Evolutionary conservation across 805 yeast genomes (phyloP).

Genomic region (Teunomyces panamensis): DNA sequence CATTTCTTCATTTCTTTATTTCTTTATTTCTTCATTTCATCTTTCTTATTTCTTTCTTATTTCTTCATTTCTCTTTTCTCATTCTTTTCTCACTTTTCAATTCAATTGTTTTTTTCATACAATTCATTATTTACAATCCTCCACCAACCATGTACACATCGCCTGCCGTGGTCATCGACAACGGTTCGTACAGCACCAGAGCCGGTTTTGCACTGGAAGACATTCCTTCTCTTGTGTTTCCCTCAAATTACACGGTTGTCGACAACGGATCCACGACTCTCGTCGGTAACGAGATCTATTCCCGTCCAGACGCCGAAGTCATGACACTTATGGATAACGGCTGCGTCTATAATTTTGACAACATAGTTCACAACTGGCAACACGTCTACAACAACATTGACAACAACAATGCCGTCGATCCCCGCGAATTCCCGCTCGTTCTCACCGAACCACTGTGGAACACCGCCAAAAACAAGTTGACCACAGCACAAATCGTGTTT

Average conservation of each 20-base stretch:
- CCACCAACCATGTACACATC: constrained; percentile 19
- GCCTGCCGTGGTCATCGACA: constrained; percentile 69
- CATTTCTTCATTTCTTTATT: too few relatives aligned
- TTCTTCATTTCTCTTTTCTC: too few relatives aligned
- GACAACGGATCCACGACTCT: constrained; percentile 15
- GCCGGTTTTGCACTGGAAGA: constrained; percentile 72
- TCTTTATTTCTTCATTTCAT: too few relatives aligned
- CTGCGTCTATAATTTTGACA: constrained; percentile 69
- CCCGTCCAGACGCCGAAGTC: constrained; percentile 44
- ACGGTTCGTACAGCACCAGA: constrained; percentile 60
- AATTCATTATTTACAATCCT: background rate
- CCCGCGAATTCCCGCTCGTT: constrained; percentile 64
- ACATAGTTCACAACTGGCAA: constrained; percentile 63
- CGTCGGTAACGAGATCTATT: constrained; percentile 44
- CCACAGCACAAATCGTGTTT: constrained; percentile 69
- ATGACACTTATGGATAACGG: constrained; percentile 65
- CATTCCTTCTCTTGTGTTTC: constrained; percentile 56
- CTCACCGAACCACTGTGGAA: constrained; percentile 71
- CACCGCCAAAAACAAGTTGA: constrained; percentile 51
- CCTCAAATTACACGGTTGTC: constrained; percentile 51
- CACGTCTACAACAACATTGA: constrained; percentile 55
- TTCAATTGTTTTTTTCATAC: background rate
- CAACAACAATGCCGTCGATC: constrained; percentile 38
- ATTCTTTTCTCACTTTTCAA: too few relatives aligned
- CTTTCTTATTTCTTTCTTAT: too few relatives aligned